phyloP scores from a whole-genome alignment of 495 filamentous ascomycete species.

The Jackrogersella minutella region DNA sequence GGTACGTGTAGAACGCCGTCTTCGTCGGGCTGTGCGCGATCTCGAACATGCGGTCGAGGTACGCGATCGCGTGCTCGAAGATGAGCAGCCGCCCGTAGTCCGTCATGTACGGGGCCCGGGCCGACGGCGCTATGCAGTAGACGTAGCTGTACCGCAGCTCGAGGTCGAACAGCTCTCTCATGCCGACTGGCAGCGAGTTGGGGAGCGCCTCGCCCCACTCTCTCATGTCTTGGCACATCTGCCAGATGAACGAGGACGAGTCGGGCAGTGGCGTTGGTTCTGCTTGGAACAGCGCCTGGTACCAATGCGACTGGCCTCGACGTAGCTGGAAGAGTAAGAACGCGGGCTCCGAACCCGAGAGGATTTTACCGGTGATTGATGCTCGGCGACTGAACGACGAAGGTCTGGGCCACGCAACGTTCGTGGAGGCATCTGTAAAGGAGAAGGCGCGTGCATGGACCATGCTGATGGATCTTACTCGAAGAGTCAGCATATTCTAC shows the following conservation, averaged over 20 bases:
- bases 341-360: conserved; percentile 58
- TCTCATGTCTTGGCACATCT: conserved; percentile 68
- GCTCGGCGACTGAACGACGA: conserved; percentile 47
- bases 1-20: conserved; percentile 71
- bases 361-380: conserved; percentile 50
- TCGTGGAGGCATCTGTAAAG: conserved; percentile 87
- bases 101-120: conserved; percentile 67
- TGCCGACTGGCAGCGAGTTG: conserved; percentile 60
- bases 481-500: conserved; percentile 7
- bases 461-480: conserved; percentile 75
- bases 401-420: conserved; percentile 65
- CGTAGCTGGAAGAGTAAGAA: conserved; percentile 78
- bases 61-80: conserved; percentile 82
- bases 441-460: conserved; percentile 84
- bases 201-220: conserved; percentile 73
- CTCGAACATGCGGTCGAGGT: conserved; percentile 66
- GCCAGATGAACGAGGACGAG: conserved; percentile 66
- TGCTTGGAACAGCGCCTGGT: conserved; percentile 80
- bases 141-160: conserved; percentile 87
- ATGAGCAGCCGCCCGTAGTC: conserved; percentile 76
- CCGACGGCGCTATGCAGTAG: conserved; percentile 79
- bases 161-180: conserved; percentile 75
- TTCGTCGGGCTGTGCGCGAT: conserved; percentile 60
- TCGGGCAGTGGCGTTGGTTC: conserved; percentile 67
- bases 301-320: conserved; percentile 79